A percentile compares a stretch with the other conserved stretches of the same genome.
These are phyloP conservation scores for Calocybe gangraenosa DNA, from an alignment of 768 basidiomycete genomes.

Conservation along the genomic window DNA sequence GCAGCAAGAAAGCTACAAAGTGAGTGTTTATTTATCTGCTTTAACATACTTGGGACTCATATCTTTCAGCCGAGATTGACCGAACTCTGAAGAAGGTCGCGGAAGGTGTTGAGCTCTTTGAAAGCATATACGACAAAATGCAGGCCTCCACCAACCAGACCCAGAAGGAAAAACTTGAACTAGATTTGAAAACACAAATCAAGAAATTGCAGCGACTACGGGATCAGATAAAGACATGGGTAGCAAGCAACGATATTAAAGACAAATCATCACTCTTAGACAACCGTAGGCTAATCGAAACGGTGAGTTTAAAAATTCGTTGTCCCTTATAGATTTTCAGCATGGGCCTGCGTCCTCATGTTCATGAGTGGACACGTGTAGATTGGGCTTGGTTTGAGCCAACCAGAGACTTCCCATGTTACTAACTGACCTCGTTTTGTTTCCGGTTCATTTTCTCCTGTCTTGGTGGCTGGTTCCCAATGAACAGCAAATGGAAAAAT, in stretches of 20 bases:
- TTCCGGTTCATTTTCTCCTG: slow-evolving; percentile 20
- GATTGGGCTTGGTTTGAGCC: slow-evolving; percentile 9
- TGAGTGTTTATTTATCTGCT: slow-evolving; percentile 24
- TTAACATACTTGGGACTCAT: slow-evolving; percentile 5
- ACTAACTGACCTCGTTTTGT: slow-evolving; percentile 19
- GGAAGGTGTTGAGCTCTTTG: slow-evolving; percentile 93
- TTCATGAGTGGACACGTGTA: slow-evolving; percentile 15
- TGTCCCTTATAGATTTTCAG: slow-evolving; percentile 13
- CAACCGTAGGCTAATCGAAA: slow-evolving; percentile 94
- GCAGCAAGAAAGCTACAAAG: slow-evolving; percentile 90
- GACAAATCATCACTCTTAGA: slow-evolving; percentile 93
- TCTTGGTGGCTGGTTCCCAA: slow-evolving; percentile 20
- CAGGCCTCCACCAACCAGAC: slow-evolving; percentile 88
- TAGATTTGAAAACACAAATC: slow-evolving; percentile 78
- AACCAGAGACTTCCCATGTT: slow-evolving; percentile 14
- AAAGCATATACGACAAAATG: slow-evolving; percentile 98
- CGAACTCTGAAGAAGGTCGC: slow-evolving; percentile 95
- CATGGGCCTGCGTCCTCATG: slow-evolving; percentile 11
- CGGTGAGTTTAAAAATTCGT: slow-evolving; percentile 52
- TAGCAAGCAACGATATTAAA: slow-evolving; percentile 97
- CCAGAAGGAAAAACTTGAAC: slow-evolving; percentile 50
- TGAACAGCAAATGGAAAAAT: slow-evolving; percentile 99
- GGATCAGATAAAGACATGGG: slow-evolving; percentile 99
- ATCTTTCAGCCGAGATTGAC: slow-evolving; percentile 87
- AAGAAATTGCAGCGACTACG: slow-evolving; percentile 98